A percentile compares a stretch with the other conserved stretches of the same genome.
phyloP scores from a whole-genome alignment of 192 early-diverging fungal genomes.

The Rhizoclosmatium globosum region DNA sequence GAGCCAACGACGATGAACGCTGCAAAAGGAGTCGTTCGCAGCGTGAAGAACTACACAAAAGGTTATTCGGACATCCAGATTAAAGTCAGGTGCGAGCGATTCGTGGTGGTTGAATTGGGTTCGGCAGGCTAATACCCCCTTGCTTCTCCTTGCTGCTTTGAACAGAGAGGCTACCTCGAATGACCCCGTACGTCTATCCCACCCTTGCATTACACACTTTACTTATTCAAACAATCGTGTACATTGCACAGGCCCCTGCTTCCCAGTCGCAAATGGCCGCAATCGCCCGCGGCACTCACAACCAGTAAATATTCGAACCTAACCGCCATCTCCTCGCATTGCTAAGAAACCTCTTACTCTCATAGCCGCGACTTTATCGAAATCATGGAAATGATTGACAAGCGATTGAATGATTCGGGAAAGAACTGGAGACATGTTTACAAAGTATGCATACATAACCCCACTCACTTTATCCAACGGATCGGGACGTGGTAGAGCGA shows the following conservation, averaged over 20 bases:
- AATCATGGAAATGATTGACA: conserved; percentile 98
- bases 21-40: conserved; percentile 54
- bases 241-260: conserved; percentile 67
- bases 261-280: conserved; percentile 81
- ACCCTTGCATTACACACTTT: conserved; percentile 11
- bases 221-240: too few species aligned
- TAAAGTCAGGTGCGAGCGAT: conserved; percentile 63
- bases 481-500: too few species aligned
- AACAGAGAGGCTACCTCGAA: conserved; percentile 61
- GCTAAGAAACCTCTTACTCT: not conserved
- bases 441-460: conserved; percentile 70
- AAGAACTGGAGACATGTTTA: conserved; percentile 99
- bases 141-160: not conserved
- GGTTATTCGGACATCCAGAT: conserved; percentile 87
- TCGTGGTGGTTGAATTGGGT: not conserved
- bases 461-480: not conserved
- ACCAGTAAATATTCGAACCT: conserved; percentile 71
- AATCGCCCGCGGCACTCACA: conserved; percentile 84
- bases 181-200: conserved; percentile 50
- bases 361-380: conserved; percentile 88
- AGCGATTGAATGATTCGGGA: conserved; percentile 95
- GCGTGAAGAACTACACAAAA: conserved; percentile 84
- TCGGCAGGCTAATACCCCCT: not conserved
- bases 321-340: not conserved
- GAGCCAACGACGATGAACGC: conserved; percentile 36